These are phyloP conservation scores for Ustilago sp. DNA, from an alignment of 1,284 basidiomycete genomes.

Conservation along the genomic window DNA sequence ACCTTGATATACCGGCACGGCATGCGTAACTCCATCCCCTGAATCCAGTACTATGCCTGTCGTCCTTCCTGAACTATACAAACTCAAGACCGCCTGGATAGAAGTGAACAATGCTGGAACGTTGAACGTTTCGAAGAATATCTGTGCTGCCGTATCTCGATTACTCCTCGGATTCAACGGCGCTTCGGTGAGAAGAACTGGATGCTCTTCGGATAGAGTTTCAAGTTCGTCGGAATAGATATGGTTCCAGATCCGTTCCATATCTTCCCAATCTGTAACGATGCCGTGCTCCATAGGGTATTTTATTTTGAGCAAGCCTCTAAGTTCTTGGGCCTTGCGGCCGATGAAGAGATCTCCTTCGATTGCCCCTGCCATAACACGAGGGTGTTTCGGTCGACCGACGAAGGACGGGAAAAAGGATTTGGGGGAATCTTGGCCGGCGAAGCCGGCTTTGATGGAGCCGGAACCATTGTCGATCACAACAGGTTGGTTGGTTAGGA, in stretches of 20 bases:
- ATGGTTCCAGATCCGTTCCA: slow-evolving; percentile 69
- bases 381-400: slow-evolving; percentile 66
- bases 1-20: slow-evolving; percentile 98
- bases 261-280: slow-evolving; percentile 69
- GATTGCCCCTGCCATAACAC: slow-evolving; percentile 68
- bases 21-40: slow-evolving; percentile 98
- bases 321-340: slow-evolving; percentile 65
- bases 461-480: slow-evolving; percentile 69
- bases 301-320: slow-evolving; percentile 66
- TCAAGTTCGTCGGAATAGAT: slow-evolving; percentile 67
- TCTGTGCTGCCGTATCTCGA: slow-evolving; percentile 94
- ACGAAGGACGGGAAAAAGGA: slow-evolving; percentile 68
- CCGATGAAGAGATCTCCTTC: slow-evolving; percentile 69
- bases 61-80: slow-evolving; percentile 98
- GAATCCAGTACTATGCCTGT: slow-evolving; percentile 99
- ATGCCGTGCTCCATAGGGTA: slow-evolving; percentile 70
- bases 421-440: slow-evolving; percentile 67
- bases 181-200: slow-evolving; percentile 92
- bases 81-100: slow-evolving; percentile 94
- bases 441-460: slow-evolving; percentile 69
- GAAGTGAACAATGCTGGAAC: slow-evolving; percentile 97
- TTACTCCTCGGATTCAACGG: slow-evolving; percentile 92
- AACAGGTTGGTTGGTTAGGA: slow-evolving; percentile 69
- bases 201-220: slow-evolving; percentile 76
- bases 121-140: slow-evolving; percentile 98